These are phyloP conservation scores for Pharnaceum exiguum DNA, from an alignment of 148 eudicot species.

Conservation along the genomic window DNA sequence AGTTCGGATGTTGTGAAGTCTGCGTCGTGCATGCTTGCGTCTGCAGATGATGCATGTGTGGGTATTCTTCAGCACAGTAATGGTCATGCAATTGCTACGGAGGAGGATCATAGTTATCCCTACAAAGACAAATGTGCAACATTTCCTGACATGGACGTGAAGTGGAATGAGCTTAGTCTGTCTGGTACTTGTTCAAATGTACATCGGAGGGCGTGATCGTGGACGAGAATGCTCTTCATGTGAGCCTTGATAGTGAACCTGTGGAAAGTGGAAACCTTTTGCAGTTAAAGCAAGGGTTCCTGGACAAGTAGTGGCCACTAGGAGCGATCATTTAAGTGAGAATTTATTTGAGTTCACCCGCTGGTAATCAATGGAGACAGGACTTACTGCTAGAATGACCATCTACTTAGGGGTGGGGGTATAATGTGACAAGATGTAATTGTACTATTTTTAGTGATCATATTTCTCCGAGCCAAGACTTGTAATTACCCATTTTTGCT, in stretches of 20 bases:
- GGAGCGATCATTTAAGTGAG: not conserved
- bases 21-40: no score
- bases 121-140: not conserved
- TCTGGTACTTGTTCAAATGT: not conserved
- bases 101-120: not conserved
- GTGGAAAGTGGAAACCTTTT: not conserved
- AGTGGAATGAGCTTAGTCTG: not conserved
- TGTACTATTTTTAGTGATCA: not conserved
- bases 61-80: no score
- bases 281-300: not conserved
- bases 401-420: no score
- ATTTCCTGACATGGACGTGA: constrained; percentile 1
- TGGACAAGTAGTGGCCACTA: not conserved
- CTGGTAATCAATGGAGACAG: not conserved
- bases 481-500: constrained; percentile 15
- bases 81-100: not conserved
- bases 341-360: not conserved
- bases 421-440: not conserved
- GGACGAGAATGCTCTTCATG: not conserved
- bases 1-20: no score
- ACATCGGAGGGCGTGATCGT: not conserved
- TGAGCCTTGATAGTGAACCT: not conserved
- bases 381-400: no score
- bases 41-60: no score
- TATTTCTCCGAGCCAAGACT: not conserved